Evolutionary conservation across 169 alveolate genomes (phyloP).

Genomic region (Plasmodium adleri): DNA sequence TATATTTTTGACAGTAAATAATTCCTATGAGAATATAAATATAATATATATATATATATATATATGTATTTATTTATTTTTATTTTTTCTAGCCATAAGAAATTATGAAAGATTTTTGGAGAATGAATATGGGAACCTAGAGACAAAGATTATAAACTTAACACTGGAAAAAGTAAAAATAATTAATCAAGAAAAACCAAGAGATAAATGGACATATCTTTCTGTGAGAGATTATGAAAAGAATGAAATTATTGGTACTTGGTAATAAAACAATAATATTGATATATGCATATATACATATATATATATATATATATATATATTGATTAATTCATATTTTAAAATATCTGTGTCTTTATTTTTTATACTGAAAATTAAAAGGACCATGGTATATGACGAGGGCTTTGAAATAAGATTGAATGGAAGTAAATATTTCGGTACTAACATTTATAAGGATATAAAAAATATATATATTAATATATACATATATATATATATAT

Average conservation of each 20-base stretch:
- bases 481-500: not conserved
- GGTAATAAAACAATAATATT: constrained; percentile 11
- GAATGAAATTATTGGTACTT: constrained; percentile 68
- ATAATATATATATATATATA: not conserved
- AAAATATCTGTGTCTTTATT: no score
- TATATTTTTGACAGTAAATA: not conserved
- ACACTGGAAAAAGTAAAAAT: constrained; percentile 35
- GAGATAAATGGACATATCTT: constrained; percentile 76
- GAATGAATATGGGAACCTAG: constrained; percentile 25
- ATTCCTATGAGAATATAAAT: no score
- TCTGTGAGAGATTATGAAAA: constrained; percentile 66
- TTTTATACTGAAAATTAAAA: not conserved
- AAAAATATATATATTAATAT: not conserved
- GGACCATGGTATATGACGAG: constrained; percentile 91
- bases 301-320: not conserved
- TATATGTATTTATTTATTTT: not conserved
- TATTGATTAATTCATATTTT: not conserved
- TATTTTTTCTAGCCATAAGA: not conserved
- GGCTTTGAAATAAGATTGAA: constrained; percentile 84
- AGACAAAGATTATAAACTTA: not conserved
- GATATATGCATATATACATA: not conserved
- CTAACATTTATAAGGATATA: not conserved
- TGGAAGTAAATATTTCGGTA: constrained; percentile 76
- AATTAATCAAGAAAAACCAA: not conserved
- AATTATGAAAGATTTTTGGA: constrained; percentile 22